Percentiles rank a stretch among this genome's conserved stretches.
Conservation (phyloP, 2,329 filamentous ascomycete species). For the Bipolaris cookei region DNA sequence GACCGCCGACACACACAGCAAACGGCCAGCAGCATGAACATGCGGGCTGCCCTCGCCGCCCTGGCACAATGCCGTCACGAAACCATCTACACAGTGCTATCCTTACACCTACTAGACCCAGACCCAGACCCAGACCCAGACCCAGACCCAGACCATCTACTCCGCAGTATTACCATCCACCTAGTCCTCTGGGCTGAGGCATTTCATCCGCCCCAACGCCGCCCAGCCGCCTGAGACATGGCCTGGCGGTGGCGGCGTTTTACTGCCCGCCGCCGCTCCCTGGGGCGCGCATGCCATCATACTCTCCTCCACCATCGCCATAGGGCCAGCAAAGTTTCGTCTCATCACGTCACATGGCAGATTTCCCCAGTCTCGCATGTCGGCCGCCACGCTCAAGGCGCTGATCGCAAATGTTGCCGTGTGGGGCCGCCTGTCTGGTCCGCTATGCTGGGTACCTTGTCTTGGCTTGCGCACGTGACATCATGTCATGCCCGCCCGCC, state of each 20-base stretch:
- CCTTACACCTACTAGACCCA: no score
- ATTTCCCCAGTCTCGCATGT: not conserved
- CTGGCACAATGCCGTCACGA: not conserved
- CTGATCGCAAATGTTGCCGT: slow-evolving; percentile 10
- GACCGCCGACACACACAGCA: no score
- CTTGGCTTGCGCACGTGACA: slow-evolving; percentile 8
- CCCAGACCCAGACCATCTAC: no score
- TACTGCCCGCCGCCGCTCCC: not conserved
- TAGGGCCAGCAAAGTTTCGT: no score
- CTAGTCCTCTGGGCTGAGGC: no score
- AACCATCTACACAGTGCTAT: no score
- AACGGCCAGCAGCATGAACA: no score
- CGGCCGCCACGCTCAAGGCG: not conserved
- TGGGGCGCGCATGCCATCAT: not conserved
- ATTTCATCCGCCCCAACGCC: no score
- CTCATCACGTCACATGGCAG: not conserved
- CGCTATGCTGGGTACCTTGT: slow-evolving; percentile 2
- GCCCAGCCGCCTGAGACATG: not conserved
- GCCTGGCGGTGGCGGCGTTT: not conserved
- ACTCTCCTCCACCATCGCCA: no score
- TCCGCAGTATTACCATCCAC: no score
- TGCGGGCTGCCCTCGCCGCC: not conserved
- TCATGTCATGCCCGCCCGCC: slow-evolving; percentile 15
- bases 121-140: no score
- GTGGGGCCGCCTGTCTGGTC: slow-evolving; percentile 14